Base-by-base conservation (phyloP, 2,329 filamentous ascomycete genomes). In the Fulvia fulva region DNA sequence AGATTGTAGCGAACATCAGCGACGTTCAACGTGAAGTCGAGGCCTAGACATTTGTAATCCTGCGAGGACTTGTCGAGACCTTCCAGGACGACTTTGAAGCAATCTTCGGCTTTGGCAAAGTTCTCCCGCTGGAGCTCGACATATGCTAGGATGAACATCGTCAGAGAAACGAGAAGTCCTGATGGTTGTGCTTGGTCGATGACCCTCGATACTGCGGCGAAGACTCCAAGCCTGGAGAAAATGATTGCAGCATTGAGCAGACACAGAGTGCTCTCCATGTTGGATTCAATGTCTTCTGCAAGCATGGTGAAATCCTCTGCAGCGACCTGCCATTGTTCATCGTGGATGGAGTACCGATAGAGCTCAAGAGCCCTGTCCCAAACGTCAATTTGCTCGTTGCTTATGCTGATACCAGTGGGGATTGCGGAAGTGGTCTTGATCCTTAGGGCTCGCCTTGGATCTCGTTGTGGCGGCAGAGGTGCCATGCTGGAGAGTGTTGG, bases 281-380 rank as follows among this genome's bases (percentile, higher is more conserved):
- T 43, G 21, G 55, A 53, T 1, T 57, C 49, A 26, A 65, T 55
- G 21, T 37, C n/a, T 5, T 34, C 30, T 16, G 63, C 59, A 11
- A 71, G 59, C 16, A 58, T 9, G 12, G 30, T 23, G 56, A 71
- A 71, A 14, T 56, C 32, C 9, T 63, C 56, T 1, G 60, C 60
- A 9, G 70, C 63, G n/a, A 54, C 58, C 28, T 65, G 59, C 65
- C 66, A 69, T 51, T 71, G 68, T 43, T 63, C 68, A 47, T 53
- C 62, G 26, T 68, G 59, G 53, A 50, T 50, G 8, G 47, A 50
- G 47, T 50, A 50, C 26, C 22, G 47, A 32, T 68, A 68, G 2
- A 72, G 64, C n/a, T 68, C 58, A 19, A 59, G 58, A 30, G 68
- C 70, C 37, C 71, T 68, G 30, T 71, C 67, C 70, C 70, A 71